A percentile compares a stretch with the other conserved stretches of the same genome.
Evolutionary conservation across 2,329 filamentous ascomycete genomes (phyloP).

Genomic region (Calycina herbarum): DNA sequence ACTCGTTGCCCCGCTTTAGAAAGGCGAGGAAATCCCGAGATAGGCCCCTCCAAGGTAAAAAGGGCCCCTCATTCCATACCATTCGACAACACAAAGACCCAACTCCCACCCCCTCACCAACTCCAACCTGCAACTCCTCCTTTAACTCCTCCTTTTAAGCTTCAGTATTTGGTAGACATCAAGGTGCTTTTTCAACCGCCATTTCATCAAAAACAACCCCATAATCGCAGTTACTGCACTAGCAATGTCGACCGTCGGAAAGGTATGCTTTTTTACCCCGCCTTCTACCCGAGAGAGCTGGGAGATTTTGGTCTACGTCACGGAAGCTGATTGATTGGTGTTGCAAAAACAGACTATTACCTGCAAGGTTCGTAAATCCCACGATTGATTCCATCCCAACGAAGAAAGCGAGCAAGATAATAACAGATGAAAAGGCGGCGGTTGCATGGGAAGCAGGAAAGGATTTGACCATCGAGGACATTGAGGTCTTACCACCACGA

Average conservation of each 20-base stretch:
- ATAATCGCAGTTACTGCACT: neutral
- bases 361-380: slow-evolving; percentile 35
- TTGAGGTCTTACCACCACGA: slow-evolving; percentile 86
- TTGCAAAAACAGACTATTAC: slow-evolving; percentile 34
- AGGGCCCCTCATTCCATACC: neutral
- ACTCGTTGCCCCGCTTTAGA: neutral
- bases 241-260: slow-evolving; percentile 14
- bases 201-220: neutral
- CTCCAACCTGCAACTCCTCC: neutral
- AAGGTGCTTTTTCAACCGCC: slow-evolving; percentile 9
- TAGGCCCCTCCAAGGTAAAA: neutral
- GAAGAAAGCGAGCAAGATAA: slow-evolving; percentile 10
- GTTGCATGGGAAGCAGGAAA: slow-evolving; percentile 97
- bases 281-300: neutral
- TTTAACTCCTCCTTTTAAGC: neutral
- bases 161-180: slow-evolving; percentile 3
- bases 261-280: slow-evolving; percentile 8
- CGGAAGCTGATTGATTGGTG: neutral
- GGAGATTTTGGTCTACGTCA: neutral
- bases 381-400: neutral
- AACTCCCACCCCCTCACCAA: neutral
- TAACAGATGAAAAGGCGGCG: slow-evolving; percentile 61
- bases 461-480: slow-evolving; percentile 82
- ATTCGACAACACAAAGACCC: neutral
- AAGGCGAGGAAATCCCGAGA: neutral